phyloP scores from a whole-genome alignment of 345 rosid genomes.

The Ceriops decandra region DNA sequence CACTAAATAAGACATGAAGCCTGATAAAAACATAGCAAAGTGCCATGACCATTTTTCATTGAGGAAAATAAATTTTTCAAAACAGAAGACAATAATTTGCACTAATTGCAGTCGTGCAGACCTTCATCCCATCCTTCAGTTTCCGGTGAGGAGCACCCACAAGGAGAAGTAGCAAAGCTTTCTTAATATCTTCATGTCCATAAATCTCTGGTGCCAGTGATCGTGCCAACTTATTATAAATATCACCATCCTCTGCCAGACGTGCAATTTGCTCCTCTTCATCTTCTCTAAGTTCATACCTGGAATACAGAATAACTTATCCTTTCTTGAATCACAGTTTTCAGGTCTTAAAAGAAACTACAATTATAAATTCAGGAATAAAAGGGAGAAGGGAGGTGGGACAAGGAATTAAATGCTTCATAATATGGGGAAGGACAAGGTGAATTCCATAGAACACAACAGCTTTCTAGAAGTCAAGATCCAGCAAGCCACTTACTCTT shows the following conservation, averaged over 20 bases:
- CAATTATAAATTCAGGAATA: not conserved
- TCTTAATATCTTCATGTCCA: constrained; percentile 97
- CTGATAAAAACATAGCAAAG: not conserved
- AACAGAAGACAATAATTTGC: not conserved
- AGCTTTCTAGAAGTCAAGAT: not conserved
- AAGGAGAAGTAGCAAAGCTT: constrained; percentile 89
- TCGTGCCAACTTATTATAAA: constrained; percentile 81
- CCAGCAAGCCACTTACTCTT: constrained; percentile 59
- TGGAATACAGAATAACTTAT: constrained; percentile 26
- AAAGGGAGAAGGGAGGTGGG: not conserved
- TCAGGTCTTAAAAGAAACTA: not conserved
- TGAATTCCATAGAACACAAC: not conserved
- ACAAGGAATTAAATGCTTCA: not conserved
- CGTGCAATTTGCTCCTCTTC: constrained; percentile 86
- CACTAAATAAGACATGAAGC: not conserved
- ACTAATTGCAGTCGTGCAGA: constrained; percentile 11
- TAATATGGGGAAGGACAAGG: no score
- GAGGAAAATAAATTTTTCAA: not conserved
- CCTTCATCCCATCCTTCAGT: constrained; percentile 98
- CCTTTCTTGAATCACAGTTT: not conserved
- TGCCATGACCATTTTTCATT: not conserved
- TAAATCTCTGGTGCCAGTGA: constrained; percentile 97
- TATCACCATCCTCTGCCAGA: constrained; percentile 96
- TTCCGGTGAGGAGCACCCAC: constrained; percentile 98
- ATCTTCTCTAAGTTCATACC: constrained; percentile 77